Percentiles rank a stretch among this genome's conserved stretches.
phyloP scores from a whole-genome alignment of 306 rosid genomes.

The Quercus dentata region DNA sequence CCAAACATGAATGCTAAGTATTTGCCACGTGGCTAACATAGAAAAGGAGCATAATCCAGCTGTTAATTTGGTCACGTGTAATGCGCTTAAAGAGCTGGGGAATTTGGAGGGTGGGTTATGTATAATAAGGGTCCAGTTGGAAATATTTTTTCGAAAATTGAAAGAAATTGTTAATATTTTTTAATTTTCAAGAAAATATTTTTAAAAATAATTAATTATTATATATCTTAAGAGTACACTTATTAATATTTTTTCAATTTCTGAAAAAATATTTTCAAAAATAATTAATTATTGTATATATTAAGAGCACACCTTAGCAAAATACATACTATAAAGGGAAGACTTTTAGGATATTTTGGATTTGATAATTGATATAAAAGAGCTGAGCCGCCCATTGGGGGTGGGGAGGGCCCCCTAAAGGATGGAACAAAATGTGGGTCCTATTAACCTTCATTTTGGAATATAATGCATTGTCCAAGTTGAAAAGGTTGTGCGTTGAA shows the following conservation, averaged over 20 bases:
- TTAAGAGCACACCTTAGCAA: too few relatives aligned
- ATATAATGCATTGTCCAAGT: background rate
- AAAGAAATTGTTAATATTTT: too few relatives aligned
- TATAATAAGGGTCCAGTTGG: too few relatives aligned
- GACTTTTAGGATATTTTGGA: background rate
- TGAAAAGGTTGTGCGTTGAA: background rate
- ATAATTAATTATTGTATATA: too few relatives aligned
- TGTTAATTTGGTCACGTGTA: background rate
- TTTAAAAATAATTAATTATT: too few relatives aligned
- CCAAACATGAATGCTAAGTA: background rate
- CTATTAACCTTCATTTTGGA: background rate
- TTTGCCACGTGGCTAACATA: conserved; percentile 2
- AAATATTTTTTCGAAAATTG: too few relatives aligned
- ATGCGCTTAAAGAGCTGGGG: background rate
- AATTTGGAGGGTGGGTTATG: too few relatives aligned
- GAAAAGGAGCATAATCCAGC: conserved; percentile 19
- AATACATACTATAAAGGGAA: background rate
- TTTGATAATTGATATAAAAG: background rate
- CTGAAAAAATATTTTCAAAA: too few relatives aligned
- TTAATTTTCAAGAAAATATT: too few relatives aligned
- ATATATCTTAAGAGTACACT: too few relatives aligned
- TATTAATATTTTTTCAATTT: too few relatives aligned
- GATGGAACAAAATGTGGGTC: conserved; percentile 13
- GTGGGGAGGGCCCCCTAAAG: background rate
- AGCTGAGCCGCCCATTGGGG: conserved; percentile 8